phyloP scores from a whole-genome alignment of 2,329 filamentous ascomycete species.

The Diaporthe ilicicola region DNA sequence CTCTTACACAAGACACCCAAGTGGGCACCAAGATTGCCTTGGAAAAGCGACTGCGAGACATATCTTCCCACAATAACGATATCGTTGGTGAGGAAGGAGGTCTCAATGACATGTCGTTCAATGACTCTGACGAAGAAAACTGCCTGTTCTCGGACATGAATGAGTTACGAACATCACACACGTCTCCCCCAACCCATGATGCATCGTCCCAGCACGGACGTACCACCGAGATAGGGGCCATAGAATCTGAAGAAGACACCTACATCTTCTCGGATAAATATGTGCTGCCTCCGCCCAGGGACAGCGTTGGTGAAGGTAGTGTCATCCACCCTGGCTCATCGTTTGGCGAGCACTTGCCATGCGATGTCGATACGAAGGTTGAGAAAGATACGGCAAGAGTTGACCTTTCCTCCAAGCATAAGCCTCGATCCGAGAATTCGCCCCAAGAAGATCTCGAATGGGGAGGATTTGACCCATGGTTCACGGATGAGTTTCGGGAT shows the following conservation, averaged over 20 bases:
- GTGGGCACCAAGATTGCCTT: no score
- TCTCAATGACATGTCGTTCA: neutral
- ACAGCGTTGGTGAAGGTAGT: neutral
- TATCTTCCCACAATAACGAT: no score
- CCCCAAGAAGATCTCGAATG: constrained; percentile 1
- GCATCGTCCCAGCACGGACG: neutral
- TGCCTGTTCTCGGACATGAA: no score
- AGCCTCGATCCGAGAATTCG: neutral
- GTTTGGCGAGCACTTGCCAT: no score
- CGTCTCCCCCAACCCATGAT: neutral
- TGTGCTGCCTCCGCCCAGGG: neutral
- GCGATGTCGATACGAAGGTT: neutral
- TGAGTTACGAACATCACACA: neutral
- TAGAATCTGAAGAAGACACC: neutral
- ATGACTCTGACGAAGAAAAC: neutral
- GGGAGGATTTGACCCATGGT: constrained; percentile 27
- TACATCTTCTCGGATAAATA: neutral
- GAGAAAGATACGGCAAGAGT: neutral
- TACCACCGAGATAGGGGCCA: neutral
- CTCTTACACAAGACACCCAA: neutral
- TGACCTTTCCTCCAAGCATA: neutral
- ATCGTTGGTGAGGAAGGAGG: no score
- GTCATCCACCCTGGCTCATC: neutral
- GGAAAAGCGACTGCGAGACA: neutral
- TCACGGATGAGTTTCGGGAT: constrained; percentile 23